A percentile compares a stretch with the other conserved stretches of the same genome.
Conservation (phyloP, 2,329 filamentous ascomycete species). For the Diaporthe citri region DNA sequence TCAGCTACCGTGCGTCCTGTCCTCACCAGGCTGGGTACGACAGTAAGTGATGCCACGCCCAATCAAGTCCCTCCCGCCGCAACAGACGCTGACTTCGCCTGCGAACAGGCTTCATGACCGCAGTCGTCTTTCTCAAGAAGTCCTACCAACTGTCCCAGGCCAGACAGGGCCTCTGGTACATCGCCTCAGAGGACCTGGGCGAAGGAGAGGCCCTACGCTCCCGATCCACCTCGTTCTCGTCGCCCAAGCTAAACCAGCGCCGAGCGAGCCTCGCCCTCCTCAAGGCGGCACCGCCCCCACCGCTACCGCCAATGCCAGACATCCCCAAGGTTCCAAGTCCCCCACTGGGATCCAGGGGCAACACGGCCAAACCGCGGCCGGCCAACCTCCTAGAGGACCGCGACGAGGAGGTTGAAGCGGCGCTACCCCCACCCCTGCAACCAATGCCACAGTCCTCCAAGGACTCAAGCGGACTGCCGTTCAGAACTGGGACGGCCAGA, state of each 20-base stretch:
- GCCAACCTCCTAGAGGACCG: background rate
- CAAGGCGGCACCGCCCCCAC: background rate
- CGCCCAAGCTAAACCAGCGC: background rate
- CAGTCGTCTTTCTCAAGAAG: slow-evolving; percentile 53
- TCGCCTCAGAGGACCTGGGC: slow-evolving; percentile 2
- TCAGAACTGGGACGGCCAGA: too few species aligned
- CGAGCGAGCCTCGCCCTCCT: background rate
- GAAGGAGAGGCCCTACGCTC: background rate
- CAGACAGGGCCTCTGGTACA: slow-evolving; percentile 3
- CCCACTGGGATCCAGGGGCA: too few species aligned
- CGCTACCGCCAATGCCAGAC: background rate
- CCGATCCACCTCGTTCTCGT: background rate
- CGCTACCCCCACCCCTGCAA: too few species aligned
- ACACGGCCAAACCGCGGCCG: background rate
- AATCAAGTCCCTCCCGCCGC: background rate
- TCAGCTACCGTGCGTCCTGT: slow-evolving; percentile 38
- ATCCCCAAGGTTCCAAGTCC: background rate
- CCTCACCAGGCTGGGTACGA: slow-evolving; percentile 73
- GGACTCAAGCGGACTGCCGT: too few species aligned
- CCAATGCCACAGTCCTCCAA: too few species aligned
- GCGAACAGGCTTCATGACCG: slow-evolving; percentile 56
- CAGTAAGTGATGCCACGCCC: slow-evolving; percentile 52
- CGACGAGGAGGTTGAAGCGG: too few species aligned
- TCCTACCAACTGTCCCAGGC: slow-evolving; percentile 37
- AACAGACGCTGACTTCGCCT: background rate